Evolutionary conservation across 2,329 filamentous ascomycete species (phyloP).

Genomic region (Elsinoe australis): DNA sequence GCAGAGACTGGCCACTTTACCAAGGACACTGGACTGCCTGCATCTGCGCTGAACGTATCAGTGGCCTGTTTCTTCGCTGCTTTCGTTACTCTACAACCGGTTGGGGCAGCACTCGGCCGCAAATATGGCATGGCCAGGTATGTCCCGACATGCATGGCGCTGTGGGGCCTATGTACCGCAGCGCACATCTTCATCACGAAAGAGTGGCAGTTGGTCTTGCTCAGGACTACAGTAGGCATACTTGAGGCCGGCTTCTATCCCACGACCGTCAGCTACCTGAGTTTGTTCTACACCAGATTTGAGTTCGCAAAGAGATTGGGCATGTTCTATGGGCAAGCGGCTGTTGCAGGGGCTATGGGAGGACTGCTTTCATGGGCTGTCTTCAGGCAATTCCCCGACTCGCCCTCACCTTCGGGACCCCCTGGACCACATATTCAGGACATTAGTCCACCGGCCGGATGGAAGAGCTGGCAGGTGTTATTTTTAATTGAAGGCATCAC

Average conservation of each 20-base stretch:
- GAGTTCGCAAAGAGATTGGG: slow-evolving; percentile 49
- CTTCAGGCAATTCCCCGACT: slow-evolving; percentile 36
- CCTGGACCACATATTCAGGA: not conserved
- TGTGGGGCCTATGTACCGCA: slow-evolving; percentile 46
- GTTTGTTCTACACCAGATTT: slow-evolving; percentile 51
- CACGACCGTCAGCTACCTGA: slow-evolving; percentile 51
- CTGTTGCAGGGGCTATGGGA: slow-evolving; percentile 50
- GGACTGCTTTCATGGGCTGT: slow-evolving; percentile 46
- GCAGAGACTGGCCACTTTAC: slow-evolving; percentile 54
- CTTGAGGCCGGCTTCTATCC: slow-evolving; percentile 54
- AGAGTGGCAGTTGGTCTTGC: slow-evolving; percentile 41
- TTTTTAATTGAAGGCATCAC: slow-evolving; percentile 44
- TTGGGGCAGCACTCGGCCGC: slow-evolving; percentile 50
- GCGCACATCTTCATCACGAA: slow-evolving; percentile 41
- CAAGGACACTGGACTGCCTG: slow-evolving; percentile 44
- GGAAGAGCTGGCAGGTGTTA: slow-evolving; percentile 45
- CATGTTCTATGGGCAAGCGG: slow-evolving; percentile 51
- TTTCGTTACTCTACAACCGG: slow-evolving; percentile 51
- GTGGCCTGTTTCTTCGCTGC: slow-evolving; percentile 52
- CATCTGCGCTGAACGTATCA: slow-evolving; percentile 49
- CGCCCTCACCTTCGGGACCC: slow-evolving; percentile 5
- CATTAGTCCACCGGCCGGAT: slow-evolving; percentile 21
- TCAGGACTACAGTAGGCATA: slow-evolving; percentile 41
- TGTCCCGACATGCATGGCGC: slow-evolving; percentile 51
- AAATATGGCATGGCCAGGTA: slow-evolving; percentile 49